Base-by-base conservation (phyloP, 2,329 filamentous ascomycete species). In the Colletotrichum horii region DNA sequence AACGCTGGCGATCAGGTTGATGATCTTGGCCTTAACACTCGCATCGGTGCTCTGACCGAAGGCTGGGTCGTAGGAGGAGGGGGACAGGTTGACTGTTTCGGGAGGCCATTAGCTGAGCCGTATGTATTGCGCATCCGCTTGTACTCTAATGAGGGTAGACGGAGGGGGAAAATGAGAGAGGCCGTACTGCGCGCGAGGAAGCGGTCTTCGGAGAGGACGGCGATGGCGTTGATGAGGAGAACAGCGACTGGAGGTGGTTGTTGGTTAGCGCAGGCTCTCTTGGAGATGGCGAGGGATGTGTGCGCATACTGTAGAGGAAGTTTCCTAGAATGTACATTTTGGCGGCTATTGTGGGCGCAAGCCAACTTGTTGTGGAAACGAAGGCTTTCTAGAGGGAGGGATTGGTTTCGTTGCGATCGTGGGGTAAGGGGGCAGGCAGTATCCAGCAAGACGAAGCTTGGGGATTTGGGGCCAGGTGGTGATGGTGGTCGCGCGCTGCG, bases 141-240 rank as follows among this genome's bases (percentile, higher is more conserved):
- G 38, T n/a, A n/a, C 26, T 30, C 14, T 6, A 24, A 36, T 9
- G 12, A n/a, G 30, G n/a, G 8, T 8, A 22, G 14, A 22, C 15
- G 22, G n/a, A 43, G 14, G 61, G n/a, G 61, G 34, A 34, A 30
- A 26, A 6, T n/a, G 58, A 30, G 64, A 43, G 22, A 30, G 38
- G 34, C 76, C 84, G 78, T 83, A 86, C 85, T 97, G 80, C 84
- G 93, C 87, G 94, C 86, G 79, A 98, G 94, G 85, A 98, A 98
- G 77, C 96, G 94, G 87, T 98, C 96, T 91, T 98, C 96, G 80
- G 95, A 98, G 78, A 98, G 94, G 82, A 98, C 93, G 78, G 96
- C 95, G 83, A 98, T 94, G 79, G 95, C 95, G 86, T 99, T 99
- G 86, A 97, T 93, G 83, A 98, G 91, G 82, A 98, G 95, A 83